Conservation (phyloP, 208 protist genomes). For the Leishmania amazonensis region DNA sequence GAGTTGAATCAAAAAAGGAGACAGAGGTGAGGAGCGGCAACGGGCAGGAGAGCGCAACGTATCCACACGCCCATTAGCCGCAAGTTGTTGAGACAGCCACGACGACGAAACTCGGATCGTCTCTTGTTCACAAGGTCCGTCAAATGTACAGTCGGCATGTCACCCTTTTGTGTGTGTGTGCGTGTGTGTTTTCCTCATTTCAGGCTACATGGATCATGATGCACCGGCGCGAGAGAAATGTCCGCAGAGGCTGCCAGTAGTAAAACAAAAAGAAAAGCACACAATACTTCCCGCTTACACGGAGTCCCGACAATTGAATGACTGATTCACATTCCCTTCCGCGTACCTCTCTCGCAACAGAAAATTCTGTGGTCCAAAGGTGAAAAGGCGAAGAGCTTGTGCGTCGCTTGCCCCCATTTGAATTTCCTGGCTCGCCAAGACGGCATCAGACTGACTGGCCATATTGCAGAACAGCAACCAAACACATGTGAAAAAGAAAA, state of each 20-base stretch:
- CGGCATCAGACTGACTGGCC: neutral
- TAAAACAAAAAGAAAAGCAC: neutral
- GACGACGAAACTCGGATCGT: no score
- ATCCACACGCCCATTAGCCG: no score
- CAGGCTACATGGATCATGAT: neutral
- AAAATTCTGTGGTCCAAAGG: neutral
- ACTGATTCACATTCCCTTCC: neutral
- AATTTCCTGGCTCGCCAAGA: neutral
- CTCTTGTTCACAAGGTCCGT: no score
- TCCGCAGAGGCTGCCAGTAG: neutral
- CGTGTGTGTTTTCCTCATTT: neutral
- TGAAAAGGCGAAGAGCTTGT: neutral
- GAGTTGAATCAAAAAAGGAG: no score
- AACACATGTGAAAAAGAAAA: neutral
- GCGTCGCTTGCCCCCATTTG: neutral
- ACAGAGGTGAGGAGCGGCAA: no score
- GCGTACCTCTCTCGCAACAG: neutral
- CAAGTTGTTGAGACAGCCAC: no score
- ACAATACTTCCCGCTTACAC: neutral
- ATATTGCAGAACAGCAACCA: neutral
- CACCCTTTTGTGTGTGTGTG: no score
- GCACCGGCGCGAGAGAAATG: neutral
- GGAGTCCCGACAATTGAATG: neutral
- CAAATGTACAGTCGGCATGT: no score
- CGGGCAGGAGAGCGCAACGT: no score